Base-by-base conservation (phyloP, 75 land plant genomes). In the Chamaecyparis obtusa region DNA sequence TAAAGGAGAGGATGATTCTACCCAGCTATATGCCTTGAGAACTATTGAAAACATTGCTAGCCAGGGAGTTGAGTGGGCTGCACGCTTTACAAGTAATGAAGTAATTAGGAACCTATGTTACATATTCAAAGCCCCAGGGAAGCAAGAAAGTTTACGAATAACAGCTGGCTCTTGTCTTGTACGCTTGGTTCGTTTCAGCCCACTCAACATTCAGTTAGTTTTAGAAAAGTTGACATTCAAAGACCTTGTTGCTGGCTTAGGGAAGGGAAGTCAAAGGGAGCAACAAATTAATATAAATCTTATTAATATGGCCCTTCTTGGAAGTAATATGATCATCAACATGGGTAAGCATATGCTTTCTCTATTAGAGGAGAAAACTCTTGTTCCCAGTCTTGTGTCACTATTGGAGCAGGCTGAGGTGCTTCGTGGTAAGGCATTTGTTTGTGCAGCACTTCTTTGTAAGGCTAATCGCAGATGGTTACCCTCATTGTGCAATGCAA, bases 161-260 rank as follows among this genome's bases (percentile, higher is more conserved):
- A 93, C 96, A 67, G 99, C 99, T 49, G 99, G 99, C n/a, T 98
- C 99, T 85, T 98, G 99, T 92, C 84, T 98, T 84, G 99, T 94
- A 41, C 93, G 99, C 2, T 90, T 98, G n/a, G 92, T 93, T 44
- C 94, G 99, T 56, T 98, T 97, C 86, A 92, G 89, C 87, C 94
- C 94, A 83, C 84, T 93, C n/a, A 91, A 91, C 89, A 93, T 97
- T 60, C 93, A 93, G 51, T 75, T 90, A 7, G 95, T 96, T 43
- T 86, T 95, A 54, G 99, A 98, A 15, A 98, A 98, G 91, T 87
- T 97, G 56, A 92, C 95, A 9, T 91, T 95, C 76, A 97, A 93
- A 87, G 99, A 98, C 80, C 90, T 91, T 16, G 93, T 91, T 33
- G 91, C 94, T 75, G 88, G 91, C 32, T 89, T 97, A 49, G 87